Base-by-base conservation (phyloP, 1,284 basidiomycete genomes). In the Pterulicium gracile region DNA sequence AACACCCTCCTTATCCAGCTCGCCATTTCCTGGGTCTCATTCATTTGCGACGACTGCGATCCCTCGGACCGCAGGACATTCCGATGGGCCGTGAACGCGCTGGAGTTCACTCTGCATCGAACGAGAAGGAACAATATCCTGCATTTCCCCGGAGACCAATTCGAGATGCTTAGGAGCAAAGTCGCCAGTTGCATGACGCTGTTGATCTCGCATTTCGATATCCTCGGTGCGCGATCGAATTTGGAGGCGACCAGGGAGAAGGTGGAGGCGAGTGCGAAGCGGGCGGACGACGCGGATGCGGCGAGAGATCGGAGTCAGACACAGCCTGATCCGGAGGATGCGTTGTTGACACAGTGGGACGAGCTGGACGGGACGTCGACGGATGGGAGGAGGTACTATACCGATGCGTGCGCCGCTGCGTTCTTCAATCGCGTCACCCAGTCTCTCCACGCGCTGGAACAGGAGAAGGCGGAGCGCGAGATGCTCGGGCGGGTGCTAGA, bases 1-100 rank as follows among this genome's bases (percentile, higher is more conserved):
- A 88, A 88, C 56, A 77, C 83, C 15, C 70, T 86, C 4, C 70
- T 97, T 27, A 87, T 94, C 63, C 81, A 81, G 51, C 75, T 96
- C 39, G 89, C 92, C 2, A 96, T 97, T 55, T 86, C 88, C 17
- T 99, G 96, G 96, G 90, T 98, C 20, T 84, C 90, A 20, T 98
- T 99, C 68, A 96, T 98, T 52, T 97, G 92, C 64, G 94, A 98
- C 60, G 91, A 95, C 57, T 99, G 96, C 65, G 89, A 97, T 56
- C 91, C 93, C 1, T 88, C 91, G 40, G 95, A 98, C 61, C 81
- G 92, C 50, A 91, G 88, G 63, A 98, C 94, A 0, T 99, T 99
- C 76, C 86, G 90, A 60, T 98, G 95, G 93, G 95, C 96, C 1
- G 93, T 99, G 46, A 89, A 88, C 46, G 94, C 96, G 3, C 77